Evolutionary conservation across 2,329 filamentous ascomycete genomes (phyloP), one percentile per base, ranked within the genome.

Genomic region (Raffaelea albimanens): DNA sequence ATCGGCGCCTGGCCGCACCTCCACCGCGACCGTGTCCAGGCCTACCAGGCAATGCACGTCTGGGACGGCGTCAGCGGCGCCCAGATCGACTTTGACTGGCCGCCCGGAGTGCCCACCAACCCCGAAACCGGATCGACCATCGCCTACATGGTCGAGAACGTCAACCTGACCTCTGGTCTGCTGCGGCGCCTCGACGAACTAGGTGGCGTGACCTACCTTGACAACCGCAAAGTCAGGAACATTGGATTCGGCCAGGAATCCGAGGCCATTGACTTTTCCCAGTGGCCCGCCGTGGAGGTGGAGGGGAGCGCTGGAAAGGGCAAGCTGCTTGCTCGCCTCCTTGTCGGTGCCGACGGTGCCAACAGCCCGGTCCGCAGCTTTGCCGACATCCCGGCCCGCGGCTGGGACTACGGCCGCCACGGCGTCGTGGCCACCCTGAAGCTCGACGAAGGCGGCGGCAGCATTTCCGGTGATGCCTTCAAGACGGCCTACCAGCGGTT

Each of bases 121-220:
- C 61, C 45, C 10, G 50, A 51, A 31, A 56, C 50, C 18, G 50
- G 69, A 60, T 76, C 72, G 51, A 85, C 81, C 1, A 88, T 98
- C 55, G 93, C 93, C 10, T 95, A 93, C 62, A 98, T 98, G 91
- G 87, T 83, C 39, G 94, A 98, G 71, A 98, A 97, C 63, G 65
- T 84, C 29, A 97, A 98, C 62, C 73, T 96, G 31, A 89, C 87
- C 2, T 83, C 83, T 1, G 88, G 81, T 1, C 72, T 98, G 8
- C 67, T 96, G 44, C 74, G 74, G 47, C 78, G 85, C 14, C 73
- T 96, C 33, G 72, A 83, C 10, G 77, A 85, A 55, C 70, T 94
- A 2, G 79, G 81, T 2, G 73, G 74, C 3, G 74, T 90, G 16
- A 77, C 82, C 4, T 68, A 93, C 10, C 83, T 90, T 48, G 87